A percentile compares a stretch with the other conserved stretches of the same genome.
Evolutionary conservation across 495 filamentous ascomycete genomes (phyloP).

Genomic region (Trichocladium uniseriatum): DNA sequence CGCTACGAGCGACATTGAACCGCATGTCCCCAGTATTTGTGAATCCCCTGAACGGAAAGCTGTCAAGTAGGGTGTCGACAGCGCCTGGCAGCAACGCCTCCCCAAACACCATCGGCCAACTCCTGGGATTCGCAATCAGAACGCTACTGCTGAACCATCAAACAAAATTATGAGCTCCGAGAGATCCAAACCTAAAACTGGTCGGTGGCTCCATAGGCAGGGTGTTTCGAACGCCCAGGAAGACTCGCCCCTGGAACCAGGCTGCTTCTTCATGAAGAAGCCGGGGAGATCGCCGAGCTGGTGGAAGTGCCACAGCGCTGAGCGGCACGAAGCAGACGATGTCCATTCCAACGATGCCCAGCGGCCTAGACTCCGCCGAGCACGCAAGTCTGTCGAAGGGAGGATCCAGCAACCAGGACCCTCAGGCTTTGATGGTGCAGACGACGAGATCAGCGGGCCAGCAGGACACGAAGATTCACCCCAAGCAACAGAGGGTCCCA

Average conservation of each 20-base stretch:
- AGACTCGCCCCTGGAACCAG: background rate
- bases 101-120: conserved; percentile 19
- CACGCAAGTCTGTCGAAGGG: too few species aligned
- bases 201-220: too few species aligned
- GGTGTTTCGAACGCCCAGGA: too few species aligned
- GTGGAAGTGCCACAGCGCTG: background rate
- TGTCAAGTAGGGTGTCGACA: background rate
- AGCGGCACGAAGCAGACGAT: too few species aligned
- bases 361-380: too few species aligned
- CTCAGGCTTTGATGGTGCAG: too few species aligned
- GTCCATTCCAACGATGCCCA: too few species aligned
- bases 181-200: conserved; percentile 8
- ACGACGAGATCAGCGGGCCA: too few species aligned
- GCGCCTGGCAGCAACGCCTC: background rate
- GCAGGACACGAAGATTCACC: too few species aligned
- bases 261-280: background rate
- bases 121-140: conserved; percentile 19
- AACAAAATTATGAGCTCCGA: conserved; percentile 9
- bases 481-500: too few species aligned
- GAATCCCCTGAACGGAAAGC: conserved; percentile 15
- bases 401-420: too few species aligned
- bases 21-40: conserved; percentile 8
- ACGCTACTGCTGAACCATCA: conserved; percentile 14
- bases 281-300: background rate
- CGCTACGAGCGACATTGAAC: conserved; percentile 9